These are phyloP conservation scores for Phialocephala sp. DNA, from an alignment of 2,329 filamentous ascomycete genomes.

Conservation along the genomic window DNA sequence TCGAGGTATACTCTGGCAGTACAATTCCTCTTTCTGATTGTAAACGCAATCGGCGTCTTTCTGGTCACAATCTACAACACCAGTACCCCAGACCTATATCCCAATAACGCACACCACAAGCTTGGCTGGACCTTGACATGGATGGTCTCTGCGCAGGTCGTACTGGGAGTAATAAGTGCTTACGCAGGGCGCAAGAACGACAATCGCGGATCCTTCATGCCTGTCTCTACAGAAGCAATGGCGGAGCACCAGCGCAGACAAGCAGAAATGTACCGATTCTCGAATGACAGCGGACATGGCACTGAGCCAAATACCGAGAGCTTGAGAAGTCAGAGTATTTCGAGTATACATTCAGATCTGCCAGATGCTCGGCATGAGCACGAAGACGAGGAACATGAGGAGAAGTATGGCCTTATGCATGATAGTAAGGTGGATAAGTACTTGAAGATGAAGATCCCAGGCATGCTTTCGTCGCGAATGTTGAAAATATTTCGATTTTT, in stretches of 20 bases:
- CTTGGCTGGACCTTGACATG: slow-evolving; percentile 84
- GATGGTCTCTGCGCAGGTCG: slow-evolving; percentile 71
- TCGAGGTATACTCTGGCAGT: slow-evolving; percentile 74
- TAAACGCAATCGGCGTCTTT: slow-evolving; percentile 69
- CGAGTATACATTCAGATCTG: slow-evolving; percentile 58
- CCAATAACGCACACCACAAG: slow-evolving; percentile 86
- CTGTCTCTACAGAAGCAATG: slow-evolving; percentile 62
- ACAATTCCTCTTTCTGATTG: slow-evolving; percentile 70
- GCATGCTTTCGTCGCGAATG: slow-evolving; percentile 59
- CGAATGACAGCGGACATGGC: slow-evolving; percentile 74
- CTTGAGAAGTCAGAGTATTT: slow-evolving; percentile 67
- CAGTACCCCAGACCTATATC: slow-evolving; percentile 84
- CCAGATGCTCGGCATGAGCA: slow-evolving; percentile 14
- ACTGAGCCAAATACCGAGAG: slow-evolving; percentile 74
- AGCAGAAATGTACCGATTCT: slow-evolving; percentile 59
- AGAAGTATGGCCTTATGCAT: slow-evolving; percentile 48
- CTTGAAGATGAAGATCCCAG: slow-evolving; percentile 59
- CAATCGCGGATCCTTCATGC: slow-evolving; percentile 66
- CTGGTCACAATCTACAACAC: slow-evolving; percentile 76
- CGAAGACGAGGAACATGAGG: slow-evolving; percentile 51
- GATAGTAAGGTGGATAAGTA: slow-evolving; percentile 54
- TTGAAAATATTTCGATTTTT: slow-evolving; percentile 63
- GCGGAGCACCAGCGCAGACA: slow-evolving; percentile 56
- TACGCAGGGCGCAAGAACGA: slow-evolving; percentile 39
- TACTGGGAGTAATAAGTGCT: slow-evolving; percentile 52